Evolutionary conservation across 1,284 basidiomycete species (phyloP).

Genomic region (Fistulinella cinereoalba): DNA sequence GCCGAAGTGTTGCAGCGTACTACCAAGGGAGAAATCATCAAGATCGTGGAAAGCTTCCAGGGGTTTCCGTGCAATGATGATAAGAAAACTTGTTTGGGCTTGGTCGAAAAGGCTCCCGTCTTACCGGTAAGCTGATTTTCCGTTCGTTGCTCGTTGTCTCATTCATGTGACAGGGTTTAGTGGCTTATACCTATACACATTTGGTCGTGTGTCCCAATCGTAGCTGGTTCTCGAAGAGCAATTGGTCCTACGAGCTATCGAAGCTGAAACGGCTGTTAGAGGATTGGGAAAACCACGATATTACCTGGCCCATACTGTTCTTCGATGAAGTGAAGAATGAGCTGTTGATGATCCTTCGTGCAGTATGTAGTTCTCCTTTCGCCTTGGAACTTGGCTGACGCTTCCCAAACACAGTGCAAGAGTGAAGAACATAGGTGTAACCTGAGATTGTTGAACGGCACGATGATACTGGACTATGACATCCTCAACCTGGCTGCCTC

Average conservation of each 20-base stretch:
- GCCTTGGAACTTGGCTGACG: conserved; percentile 5
- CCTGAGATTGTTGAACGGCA: conserved; percentile 14
- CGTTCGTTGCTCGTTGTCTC: conserved; percentile 8
- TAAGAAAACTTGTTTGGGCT: conserved; percentile 12
- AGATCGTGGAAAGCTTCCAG: conserved; percentile 16
- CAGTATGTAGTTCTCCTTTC: conserved; percentile 3
- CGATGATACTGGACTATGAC: conserved; percentile 14
- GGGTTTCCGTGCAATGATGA: conserved; percentile 1
- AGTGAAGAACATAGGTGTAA: conserved; percentile 20
- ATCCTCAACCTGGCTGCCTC: conserved; percentile 12
- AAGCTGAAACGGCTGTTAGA: conserved; percentile 11
- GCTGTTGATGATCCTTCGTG: conserved; percentile 16
- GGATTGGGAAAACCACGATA: conserved; percentile 6
- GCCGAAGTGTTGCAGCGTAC: conserved; percentile 14
- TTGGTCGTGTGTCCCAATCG: conserved; percentile 12
- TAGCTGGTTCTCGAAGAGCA: conserved; percentile 5
- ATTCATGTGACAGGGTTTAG: conserved; percentile 21
- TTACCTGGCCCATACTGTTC: conserved; percentile 12
- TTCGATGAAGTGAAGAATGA: conserved; percentile 11
- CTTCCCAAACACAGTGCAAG: conserved; percentile 10
- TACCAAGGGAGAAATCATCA: conserved; percentile 14
- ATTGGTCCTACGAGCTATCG: conserved; percentile 13
- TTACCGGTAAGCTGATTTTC: conserved; percentile 19
- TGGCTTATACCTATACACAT: conserved; percentile 27
- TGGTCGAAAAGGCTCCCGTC: conserved; percentile 18